Evolutionary conservation across 441 rosid species (phyloP), one percentile per base, ranked within the genome.

Genomic region (Raphanus hybrid): DNA sequence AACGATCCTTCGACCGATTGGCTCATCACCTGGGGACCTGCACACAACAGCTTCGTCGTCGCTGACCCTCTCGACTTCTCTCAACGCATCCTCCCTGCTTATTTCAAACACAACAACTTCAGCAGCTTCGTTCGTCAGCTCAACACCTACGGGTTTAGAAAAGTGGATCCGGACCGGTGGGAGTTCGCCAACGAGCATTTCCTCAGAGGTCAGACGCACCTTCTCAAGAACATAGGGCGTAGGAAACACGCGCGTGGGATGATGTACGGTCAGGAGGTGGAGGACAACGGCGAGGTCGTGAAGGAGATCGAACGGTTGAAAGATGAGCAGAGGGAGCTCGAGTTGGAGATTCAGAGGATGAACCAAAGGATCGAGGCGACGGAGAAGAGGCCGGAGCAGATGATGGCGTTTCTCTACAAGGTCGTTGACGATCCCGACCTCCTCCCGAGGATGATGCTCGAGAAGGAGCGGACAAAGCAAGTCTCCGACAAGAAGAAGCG

Each of bases 101-200:
- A 88, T 60, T 92, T 92, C 88, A 92, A 92, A 72, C 97, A 92
- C 90, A 91, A 89, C 85, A 92, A 92, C 71, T 92, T 89, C 82
- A 89, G 93, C 66, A 91, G 96, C 88, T 92, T 92, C 74, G 90
- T 92, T 75, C 94, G 97, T 9, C 97, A 92, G 39, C 85, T 92
- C 43, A 92, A 92, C 41, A 92, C 94, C 26, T 92, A 92, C 52
- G 94, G 94, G 3, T 90, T 90, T 61, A 70, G 85, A 64, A 90
- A 90, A 64, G 91, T 90, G 69, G 94, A 90, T 86, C 84, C 92
- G 2, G 94, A 90, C 55, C 52, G 81, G 61, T 88, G 94, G 94
- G 94, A 88, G 65, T 88, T 90, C 32, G 94, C 92, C 48, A 88
- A 88, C 83, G 89, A 88, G 75, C 88, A 88, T 82, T 90, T 90